Evolutionary conservation across 331 rosid genomes (phyloP).

Genomic region (Dryas integrifolia): DNA sequence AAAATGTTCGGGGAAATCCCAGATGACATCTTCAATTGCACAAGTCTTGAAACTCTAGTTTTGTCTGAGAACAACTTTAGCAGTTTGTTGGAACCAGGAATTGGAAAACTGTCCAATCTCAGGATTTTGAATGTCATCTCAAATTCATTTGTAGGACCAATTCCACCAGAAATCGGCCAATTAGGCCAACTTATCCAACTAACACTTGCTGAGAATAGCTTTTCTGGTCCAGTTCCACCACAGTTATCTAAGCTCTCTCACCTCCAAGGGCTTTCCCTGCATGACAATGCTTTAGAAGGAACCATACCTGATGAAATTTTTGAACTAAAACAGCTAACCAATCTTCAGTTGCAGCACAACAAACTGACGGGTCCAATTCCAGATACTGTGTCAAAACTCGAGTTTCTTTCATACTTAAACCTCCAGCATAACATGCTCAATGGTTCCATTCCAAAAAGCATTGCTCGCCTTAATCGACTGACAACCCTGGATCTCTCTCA

Average conservation of each 20-base stretch:
- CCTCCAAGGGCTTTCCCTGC: conserved; percentile 63
- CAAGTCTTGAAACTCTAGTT: conserved; percentile 47
- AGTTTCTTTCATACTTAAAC: conserved; percentile 57
- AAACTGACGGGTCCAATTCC: conserved; percentile 74
- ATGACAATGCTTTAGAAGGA: conserved; percentile 56
- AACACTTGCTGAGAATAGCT: conserved; percentile 48
- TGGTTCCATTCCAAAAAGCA: conserved; percentile 62
- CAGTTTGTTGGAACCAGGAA: conserved; percentile 53
- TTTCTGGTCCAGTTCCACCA: conserved; percentile 64
- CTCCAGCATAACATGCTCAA: conserved; percentile 64
- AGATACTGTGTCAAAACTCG: conserved; percentile 54
- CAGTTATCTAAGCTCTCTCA: conserved; percentile 56
- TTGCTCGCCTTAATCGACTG: conserved; percentile 46
- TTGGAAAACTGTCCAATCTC: conserved; percentile 57
- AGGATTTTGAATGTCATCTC: conserved; percentile 20
- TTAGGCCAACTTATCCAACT: conserved; percentile 48
- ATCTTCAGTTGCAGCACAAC: conserved; percentile 46
- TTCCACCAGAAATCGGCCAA: conserved; percentile 66
- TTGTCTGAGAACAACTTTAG: conserved; percentile 46
- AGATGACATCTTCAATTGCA: conserved; percentile 64
- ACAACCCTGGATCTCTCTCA: conserved; percentile 63
- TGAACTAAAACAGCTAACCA: conserved; percentile 43
- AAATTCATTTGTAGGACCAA: conserved; percentile 64
- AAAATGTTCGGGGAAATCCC: conserved; percentile 72
- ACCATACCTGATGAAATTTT: conserved; percentile 52